Evolutionary conservation across 306 rosid genomes (phyloP).

Genomic region (Cucurbita maxima): DNA sequence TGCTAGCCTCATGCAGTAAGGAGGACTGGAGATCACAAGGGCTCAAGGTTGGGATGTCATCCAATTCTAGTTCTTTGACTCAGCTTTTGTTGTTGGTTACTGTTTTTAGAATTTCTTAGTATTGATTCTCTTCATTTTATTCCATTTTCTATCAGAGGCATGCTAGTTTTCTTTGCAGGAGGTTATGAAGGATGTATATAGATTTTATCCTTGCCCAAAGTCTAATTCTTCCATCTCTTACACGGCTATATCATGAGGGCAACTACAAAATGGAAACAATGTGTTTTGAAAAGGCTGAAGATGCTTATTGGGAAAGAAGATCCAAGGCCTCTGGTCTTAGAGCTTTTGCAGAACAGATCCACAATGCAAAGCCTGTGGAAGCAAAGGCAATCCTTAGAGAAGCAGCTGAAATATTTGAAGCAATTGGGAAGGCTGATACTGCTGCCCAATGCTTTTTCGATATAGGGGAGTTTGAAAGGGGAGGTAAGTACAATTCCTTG

Average conservation of each 20-base stretch:
- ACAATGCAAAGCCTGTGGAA: slow-evolving; percentile 20
- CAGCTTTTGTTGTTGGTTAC: neutral
- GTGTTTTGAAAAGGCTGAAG: slow-evolving; percentile 70
- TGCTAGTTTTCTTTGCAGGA: neutral
- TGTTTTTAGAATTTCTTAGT: neutral
- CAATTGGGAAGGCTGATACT: slow-evolving; percentile 39
- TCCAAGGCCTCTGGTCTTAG: slow-evolving; percentile 56
- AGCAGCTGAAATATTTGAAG: slow-evolving; percentile 62
- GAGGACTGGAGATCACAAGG: slow-evolving; percentile 74
- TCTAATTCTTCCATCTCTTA: neutral
- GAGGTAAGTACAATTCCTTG: slow-evolving; percentile 28
- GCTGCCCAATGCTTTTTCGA: slow-evolving; percentile 61
- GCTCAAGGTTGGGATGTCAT: slow-evolving; percentile 30
- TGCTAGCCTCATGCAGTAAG: slow-evolving; percentile 61
- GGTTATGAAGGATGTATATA: neutral
- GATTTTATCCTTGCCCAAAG: neutral
- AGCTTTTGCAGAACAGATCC: slow-evolving; percentile 36
- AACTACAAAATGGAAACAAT: slow-evolving; percentile 61
- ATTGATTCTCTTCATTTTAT: neutral
- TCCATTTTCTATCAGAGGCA: neutral
- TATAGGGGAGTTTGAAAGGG: slow-evolving; percentile 50
- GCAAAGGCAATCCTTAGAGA: slow-evolving; percentile 47
- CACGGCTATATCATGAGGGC: slow-evolving; percentile 43
- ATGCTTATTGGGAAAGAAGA: slow-evolving; percentile 55
- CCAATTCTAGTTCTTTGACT: neutral